phyloP scores from a whole-genome alignment of 2,329 filamentous ascomycete genomes.

The Penicillium sp. region DNA sequence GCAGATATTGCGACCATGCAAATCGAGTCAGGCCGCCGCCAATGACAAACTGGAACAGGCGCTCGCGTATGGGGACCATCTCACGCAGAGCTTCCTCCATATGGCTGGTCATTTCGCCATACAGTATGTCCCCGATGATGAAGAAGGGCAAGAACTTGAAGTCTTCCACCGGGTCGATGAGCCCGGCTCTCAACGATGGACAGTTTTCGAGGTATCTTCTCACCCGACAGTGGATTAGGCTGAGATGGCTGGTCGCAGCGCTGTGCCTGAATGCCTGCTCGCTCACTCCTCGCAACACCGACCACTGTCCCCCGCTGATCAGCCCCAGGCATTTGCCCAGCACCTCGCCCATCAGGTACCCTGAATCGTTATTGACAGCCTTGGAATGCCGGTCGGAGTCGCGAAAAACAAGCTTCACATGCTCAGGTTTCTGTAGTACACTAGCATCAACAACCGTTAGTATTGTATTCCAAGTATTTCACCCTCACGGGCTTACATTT shows the following conservation, averaged over 20 bases:
- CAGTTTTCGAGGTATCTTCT: not conserved
- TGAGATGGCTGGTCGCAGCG: no score
- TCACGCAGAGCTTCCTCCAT: slow-evolving; percentile 30
- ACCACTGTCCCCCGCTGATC: slow-evolving; percentile 35
- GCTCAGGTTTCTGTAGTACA: slow-evolving; percentile 41
- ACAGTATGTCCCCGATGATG: slow-evolving; percentile 45
- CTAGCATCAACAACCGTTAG: slow-evolving; percentile 23
- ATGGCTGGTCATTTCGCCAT: slow-evolving; percentile 36
- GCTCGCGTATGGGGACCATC: slow-evolving; percentile 33
- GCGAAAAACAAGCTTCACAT: slow-evolving; percentile 45
- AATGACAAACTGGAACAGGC: slow-evolving; percentile 40
- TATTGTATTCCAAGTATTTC: no score
- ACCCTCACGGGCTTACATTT: slow-evolving; percentile 40
- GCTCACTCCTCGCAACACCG: slow-evolving; percentile 2
- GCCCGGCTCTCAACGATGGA: not conserved
- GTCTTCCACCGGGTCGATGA: slow-evolving; percentile 33
- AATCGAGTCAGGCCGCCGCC: slow-evolving; percentile 41
- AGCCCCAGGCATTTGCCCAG: slow-evolving; percentile 53
- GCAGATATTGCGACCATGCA: slow-evolving; percentile 22
- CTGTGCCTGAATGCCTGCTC: slow-evolving; percentile 6
- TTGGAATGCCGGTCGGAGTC: slow-evolving; percentile 54
- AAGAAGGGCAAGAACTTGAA: slow-evolving; percentile 45
- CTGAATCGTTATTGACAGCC: slow-evolving; percentile 48
- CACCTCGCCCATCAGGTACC: slow-evolving; percentile 46
- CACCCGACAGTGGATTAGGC: no score